Evolutionary conservation across 768 basidiomycete species (phyloP).

Genomic region (Amylocystis lapponica): DNA sequence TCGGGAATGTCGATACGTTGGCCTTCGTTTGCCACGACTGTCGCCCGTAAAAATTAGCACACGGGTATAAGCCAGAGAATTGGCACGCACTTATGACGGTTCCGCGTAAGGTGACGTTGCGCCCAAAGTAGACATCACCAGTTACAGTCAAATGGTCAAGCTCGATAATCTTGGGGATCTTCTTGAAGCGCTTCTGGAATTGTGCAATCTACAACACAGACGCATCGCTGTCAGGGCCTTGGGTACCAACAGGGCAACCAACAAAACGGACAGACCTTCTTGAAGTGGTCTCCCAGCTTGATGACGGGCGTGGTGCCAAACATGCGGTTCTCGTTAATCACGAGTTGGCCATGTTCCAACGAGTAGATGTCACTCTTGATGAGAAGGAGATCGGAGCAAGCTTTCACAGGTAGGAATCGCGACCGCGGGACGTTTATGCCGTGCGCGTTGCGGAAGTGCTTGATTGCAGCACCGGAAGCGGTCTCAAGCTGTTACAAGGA

Average conservation of each 20-base stretch:
- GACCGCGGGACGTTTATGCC: conserved; percentile 93
- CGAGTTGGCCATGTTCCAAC: conserved; percentile 79
- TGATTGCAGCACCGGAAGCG: conserved; percentile 90
- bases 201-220: conserved; percentile 52
- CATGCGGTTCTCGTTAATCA: conserved; percentile 79
- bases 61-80: neutral
- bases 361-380: conserved; percentile 94
- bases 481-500: conserved; percentile 21
- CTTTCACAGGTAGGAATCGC: conserved; percentile 90
- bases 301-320: conserved; percentile 90
- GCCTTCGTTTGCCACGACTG: conserved; percentile 72
- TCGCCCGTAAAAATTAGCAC: neutral
- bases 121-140: conserved; percentile 87
- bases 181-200: conserved; percentile 95
- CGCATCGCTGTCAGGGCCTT: neutral
- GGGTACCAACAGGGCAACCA: neutral
- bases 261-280: conserved; percentile 55
- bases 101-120: conserved; percentile 78
- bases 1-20: conserved; percentile 72
- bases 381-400: conserved; percentile 80
- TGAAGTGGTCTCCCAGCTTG: conserved; percentile 96
- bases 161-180: conserved; percentile 86
- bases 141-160: conserved; percentile 93
- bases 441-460: conserved; percentile 88
- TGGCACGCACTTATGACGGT: conserved; percentile 68